Evolutionary conservation across 371 early-diverging fungal species (phyloP).

Genomic region (Batkoa obscura): DNA sequence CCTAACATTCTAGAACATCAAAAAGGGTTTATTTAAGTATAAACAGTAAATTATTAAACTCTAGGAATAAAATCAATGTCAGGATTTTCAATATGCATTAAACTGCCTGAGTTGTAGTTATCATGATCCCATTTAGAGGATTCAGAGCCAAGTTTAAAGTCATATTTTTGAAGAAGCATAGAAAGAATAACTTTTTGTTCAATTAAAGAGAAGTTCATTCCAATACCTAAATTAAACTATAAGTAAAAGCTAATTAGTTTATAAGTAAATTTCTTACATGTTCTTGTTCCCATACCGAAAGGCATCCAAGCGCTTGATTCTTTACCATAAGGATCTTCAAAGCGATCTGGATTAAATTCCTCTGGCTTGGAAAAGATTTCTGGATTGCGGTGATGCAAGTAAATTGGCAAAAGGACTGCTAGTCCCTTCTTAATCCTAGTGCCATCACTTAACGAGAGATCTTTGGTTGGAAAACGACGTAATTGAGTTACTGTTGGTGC

Average conservation of each 20-base stretch:
- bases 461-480: neutral
- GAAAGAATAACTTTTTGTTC: slow-evolving; percentile 15
- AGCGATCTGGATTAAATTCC: neutral
- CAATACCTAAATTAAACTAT: slow-evolving; percentile 10
- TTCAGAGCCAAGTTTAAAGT: neutral
- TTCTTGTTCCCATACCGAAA: neutral
- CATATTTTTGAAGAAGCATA: slow-evolving; percentile 10
- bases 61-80: too few species aligned
- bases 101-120: too few species aligned
- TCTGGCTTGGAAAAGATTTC: neutral
- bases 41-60: too few species aligned
- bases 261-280: neutral
- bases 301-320: neutral
- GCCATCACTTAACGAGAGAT: neutral
- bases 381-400: neutral
- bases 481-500: neutral
- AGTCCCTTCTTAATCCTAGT: neutral
- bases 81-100: too few species aligned
- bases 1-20: too few species aligned
- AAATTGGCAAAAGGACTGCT: neutral
- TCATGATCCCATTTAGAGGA: too few species aligned
- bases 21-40: too few species aligned
- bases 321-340: neutral
- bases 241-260: neutral
- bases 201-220: slow-evolving; percentile 14